phyloP scores from a whole-genome alignment of 2,329 filamentous ascomycete genomes.

The Fusarium avenaceum region DNA sequence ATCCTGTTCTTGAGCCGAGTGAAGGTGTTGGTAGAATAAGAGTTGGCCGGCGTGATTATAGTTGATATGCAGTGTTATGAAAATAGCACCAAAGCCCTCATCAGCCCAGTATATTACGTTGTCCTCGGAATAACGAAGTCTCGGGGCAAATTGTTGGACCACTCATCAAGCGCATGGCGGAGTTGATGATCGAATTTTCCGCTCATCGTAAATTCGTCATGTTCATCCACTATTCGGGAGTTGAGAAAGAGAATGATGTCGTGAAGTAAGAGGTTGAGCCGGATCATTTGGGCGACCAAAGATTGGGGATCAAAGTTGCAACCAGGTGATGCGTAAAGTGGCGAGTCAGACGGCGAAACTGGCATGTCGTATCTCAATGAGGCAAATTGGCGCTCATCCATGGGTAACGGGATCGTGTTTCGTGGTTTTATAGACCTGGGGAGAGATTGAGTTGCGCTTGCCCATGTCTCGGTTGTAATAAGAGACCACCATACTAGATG shows the following conservation, averaged over 20 bases:
- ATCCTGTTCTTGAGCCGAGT: not conserved
- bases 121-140: not conserved
- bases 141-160: not conserved
- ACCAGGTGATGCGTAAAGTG: not conserved
- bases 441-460: conserved; percentile 11
- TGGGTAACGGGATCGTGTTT: conserved; percentile 2
- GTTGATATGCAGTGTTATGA: conserved; percentile 1
- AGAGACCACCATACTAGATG: conserved; percentile 21
- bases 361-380: not conserved
- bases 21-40: conserved; percentile 4
- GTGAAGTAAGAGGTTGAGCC: conserved; percentile 1
- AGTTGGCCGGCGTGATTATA: conserved; percentile 8
- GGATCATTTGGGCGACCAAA: conserved; percentile 5
- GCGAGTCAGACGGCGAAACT: too few relatives aligned
- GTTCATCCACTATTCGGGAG: not conserved
- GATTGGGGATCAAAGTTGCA: not conserved
- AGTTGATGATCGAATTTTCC: not conserved
- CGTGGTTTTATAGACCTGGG: conserved; percentile 8
- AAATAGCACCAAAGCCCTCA: not conserved
- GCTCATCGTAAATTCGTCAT: not conserved
- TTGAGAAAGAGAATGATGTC: conserved; percentile 3
- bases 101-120: conserved; percentile 5
- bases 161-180: not conserved
- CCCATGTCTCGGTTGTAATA: conserved; percentile 19
- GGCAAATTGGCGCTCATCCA: not conserved